Conservation (phyloP, 306 rosid genomes). For the Cyamopsis tetragonoloba region DNA sequence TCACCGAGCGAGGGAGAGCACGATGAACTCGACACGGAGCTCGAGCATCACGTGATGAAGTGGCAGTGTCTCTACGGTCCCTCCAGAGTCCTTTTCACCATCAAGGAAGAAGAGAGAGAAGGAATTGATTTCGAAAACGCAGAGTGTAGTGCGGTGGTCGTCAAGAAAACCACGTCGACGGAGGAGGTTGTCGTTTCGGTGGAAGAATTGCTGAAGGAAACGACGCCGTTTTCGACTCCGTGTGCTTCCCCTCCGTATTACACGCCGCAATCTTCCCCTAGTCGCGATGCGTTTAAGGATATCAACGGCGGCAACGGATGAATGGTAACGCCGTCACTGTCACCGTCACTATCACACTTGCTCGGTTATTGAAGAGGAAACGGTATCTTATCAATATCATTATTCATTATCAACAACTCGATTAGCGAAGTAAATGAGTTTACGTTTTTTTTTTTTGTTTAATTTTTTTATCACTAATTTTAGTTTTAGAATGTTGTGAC, state of each 20-base stretch:
- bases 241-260: conserved; percentile 41
- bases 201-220: conserved; percentile 14
- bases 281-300: neutral
- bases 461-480: neutral
- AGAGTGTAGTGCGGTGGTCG: neutral
- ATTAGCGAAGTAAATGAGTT: conserved; percentile 3
- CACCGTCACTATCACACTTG: neutral
- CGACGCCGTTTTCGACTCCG: conserved; percentile 48
- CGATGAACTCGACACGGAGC: conserved; percentile 39
- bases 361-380: too few species aligned
- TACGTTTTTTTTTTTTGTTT: neutral
- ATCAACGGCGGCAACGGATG: neutral
- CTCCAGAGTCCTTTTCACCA: conserved; percentile 39
- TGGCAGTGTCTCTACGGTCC: conserved; percentile 31
- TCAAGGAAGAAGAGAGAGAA: conserved; percentile 49
- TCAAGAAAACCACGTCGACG: conserved; percentile 1
- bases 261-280: conserved; percentile 43
- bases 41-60: conserved; percentile 32
- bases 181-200: conserved; percentile 1
- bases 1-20: neutral
- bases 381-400: too few species aligned
- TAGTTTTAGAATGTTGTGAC: conserved; percentile 17
- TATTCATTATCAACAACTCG: neutral
- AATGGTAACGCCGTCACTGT: neutral
- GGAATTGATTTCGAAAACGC: conserved; percentile 32